Conservation (phyloP, 495 filamentous ascomycete species). For the Filosporella fistucella region DNA sequence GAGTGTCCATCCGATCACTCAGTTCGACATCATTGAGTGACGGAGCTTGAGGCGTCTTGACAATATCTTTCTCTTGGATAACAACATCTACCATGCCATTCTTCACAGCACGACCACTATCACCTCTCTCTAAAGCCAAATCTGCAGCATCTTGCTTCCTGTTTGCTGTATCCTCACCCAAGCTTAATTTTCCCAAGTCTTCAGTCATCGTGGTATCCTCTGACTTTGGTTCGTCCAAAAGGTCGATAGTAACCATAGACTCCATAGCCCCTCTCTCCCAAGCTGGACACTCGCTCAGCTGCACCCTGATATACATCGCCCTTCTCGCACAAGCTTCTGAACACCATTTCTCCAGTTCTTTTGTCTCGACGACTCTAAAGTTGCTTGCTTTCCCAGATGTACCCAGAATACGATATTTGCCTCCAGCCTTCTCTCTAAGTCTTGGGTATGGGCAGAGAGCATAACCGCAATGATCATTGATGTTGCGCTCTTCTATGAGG, state of each 20-base stretch:
- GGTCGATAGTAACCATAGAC: constrained; percentile 36
- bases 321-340: constrained; percentile 70
- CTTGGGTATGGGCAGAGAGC: constrained; percentile 62
- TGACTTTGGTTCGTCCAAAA: constrained; percentile 46
- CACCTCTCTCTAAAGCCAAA: constrained; percentile 52
- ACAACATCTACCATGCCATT: constrained; percentile 27
- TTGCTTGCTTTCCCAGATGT: constrained; percentile 52
- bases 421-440: constrained; percentile 33
- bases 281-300: constrained; percentile 72
- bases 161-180: constrained; percentile 9
- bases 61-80: constrained; percentile 44
- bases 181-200: constrained; percentile 20
- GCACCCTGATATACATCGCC: constrained; percentile 79
- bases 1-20: constrained; percentile 21
- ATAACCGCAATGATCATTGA: constrained; percentile 76
- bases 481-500: constrained; percentile 81
- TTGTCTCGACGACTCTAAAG: constrained; percentile 31
- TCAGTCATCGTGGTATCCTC: constrained; percentile 20
- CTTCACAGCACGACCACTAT: constrained; percentile 21
- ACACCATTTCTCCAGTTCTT: constrained; percentile 84
- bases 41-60: constrained; percentile 28
- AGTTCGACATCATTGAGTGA: constrained; percentile 24
- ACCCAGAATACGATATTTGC: constrained; percentile 42
- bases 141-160: constrained; percentile 30
- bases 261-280: constrained; percentile 60